Conservation (phyloP, 139 green algal genomes). For the Chlorella sp. region DNA sequence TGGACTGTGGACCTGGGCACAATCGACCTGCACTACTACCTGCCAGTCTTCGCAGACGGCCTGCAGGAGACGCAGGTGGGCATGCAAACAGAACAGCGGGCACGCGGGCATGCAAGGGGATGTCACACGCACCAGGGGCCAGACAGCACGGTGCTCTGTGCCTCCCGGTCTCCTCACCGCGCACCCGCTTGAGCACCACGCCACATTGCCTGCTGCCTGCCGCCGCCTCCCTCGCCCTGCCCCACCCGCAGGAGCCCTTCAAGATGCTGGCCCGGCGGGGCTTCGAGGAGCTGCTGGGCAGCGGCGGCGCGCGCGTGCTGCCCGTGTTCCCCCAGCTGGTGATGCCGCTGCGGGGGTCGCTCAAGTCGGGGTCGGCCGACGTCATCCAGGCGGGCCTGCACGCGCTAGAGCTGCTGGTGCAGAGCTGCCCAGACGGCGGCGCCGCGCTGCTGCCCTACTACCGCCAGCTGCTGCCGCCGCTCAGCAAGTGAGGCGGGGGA, state of each 20-base stretch:
- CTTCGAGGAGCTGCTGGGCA: conserved; percentile 52
- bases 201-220: background rate
- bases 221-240: background rate
- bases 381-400: conserved; percentile 16
- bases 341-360: conserved; percentile 88
- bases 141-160: background rate
- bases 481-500: conserved; percentile 64
- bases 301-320: conserved; percentile 72
- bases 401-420: conserved; percentile 12
- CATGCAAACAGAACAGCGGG: background rate
- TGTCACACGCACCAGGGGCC: background rate
- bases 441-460: conserved; percentile 92
- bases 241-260: conserved; percentile 73
- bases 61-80: conserved; percentile 79
- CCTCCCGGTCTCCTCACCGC: background rate
- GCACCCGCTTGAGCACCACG: background rate
- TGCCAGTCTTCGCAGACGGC: conserved; percentile 93
- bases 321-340: conserved; percentile 91
- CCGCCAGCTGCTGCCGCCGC: conserved; percentile 86
- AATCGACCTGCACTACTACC: conserved; percentile 91
- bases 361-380: conserved; percentile 77
- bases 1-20: conserved; percentile 86
- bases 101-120: too few species aligned
- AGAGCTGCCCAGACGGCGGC: conserved; percentile 55
- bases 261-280: conserved; percentile 84